Percentiles rank a stretch among this genome's conserved stretches.
Conservation (phyloP, 345 rosid genomes). For the Hevea brasiliensis region DNA sequence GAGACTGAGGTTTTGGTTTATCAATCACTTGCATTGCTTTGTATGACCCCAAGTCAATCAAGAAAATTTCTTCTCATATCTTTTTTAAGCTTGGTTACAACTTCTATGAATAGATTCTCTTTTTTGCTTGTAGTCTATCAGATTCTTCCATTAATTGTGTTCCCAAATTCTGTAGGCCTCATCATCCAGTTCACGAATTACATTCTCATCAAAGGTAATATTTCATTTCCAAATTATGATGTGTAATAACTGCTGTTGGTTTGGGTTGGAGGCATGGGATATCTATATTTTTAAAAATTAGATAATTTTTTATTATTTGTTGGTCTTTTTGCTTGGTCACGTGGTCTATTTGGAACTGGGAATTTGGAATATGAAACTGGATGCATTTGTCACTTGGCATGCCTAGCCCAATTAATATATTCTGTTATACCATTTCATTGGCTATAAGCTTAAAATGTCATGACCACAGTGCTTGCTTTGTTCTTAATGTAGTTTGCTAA, state of each 20-base stretch:
- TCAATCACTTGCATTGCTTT: background rate
- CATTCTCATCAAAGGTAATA: slow-evolving; percentile 28
- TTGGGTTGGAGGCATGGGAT: slow-evolving; percentile 1
- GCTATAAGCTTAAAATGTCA: background rate
- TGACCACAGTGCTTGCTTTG: background rate
- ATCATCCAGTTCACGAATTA: slow-evolving; percentile 19
- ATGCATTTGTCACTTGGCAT: slow-evolving; percentile 1
- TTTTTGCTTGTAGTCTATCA: background rate
- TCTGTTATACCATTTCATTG: background rate
- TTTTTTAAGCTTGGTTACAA: background rate
- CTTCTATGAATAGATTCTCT: background rate
- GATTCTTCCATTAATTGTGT: background rate
- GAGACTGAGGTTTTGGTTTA: background rate
- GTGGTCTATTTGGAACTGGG: background rate
- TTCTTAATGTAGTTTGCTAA: slow-evolving; percentile 9
- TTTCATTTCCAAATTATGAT: background rate
- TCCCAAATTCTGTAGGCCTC: slow-evolving; percentile 22
- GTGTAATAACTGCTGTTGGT: background rate
- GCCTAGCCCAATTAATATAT: background rate
- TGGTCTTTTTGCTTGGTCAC: background rate
- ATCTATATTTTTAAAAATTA: background rate
- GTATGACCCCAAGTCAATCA: background rate
- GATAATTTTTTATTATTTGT: background rate
- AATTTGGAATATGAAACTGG: background rate
- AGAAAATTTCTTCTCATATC: background rate